Base-by-base conservation (phyloP, 148 eudicot genomes). In the Rhododendron williamsianum region DNA sequence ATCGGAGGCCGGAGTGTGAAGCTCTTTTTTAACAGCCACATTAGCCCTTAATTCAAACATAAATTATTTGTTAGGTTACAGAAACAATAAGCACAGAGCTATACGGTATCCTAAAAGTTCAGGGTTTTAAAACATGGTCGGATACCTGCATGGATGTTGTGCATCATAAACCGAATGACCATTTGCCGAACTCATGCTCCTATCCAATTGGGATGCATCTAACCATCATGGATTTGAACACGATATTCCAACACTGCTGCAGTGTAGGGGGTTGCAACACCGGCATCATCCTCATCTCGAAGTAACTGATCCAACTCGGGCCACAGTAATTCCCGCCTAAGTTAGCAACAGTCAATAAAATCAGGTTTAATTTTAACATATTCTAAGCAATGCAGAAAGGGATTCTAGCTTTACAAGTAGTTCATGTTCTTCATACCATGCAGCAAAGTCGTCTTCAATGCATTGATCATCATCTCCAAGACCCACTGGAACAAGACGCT, bases 401-500 rank as follows among this genome's bases (percentile, higher is more conserved):
- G 58, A 54, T 67, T 38, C 13, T 65, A 56, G 27, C 8, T 6
- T 73, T 73, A 13, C 21, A n/a, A 19, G 76, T 69, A 25, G 30
- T 23, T 81, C 4, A 30, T 58, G 36, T 49, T 76, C 45, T 63
- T 45, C 56, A 63, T 97, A 97, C 99, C 99, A 97, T 54, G 98
- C 98, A 86, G 96, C 9, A 86, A 97, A 97, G 88, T 97, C 99
- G 88, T 97, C 99, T 91, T 97, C 99, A 84, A 95, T 97, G 88
- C 98, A 94, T 84, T 95, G 95, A 83, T 95, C 99, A 89, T 97
- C 99, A 88, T 97, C 99, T 58, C 99, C 99, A 71, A 95, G 89
- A 84, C 99, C 99, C 82, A 92, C 93, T 77, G 93, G 94, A 87
- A 97, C 93, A 84, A 95, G 93, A 43, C 94, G 93, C 86, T 94